Evolutionary conservation across 2,329 filamentous ascomycete genomes (phyloP).

Genomic region (Fusarium redolens): DNA sequence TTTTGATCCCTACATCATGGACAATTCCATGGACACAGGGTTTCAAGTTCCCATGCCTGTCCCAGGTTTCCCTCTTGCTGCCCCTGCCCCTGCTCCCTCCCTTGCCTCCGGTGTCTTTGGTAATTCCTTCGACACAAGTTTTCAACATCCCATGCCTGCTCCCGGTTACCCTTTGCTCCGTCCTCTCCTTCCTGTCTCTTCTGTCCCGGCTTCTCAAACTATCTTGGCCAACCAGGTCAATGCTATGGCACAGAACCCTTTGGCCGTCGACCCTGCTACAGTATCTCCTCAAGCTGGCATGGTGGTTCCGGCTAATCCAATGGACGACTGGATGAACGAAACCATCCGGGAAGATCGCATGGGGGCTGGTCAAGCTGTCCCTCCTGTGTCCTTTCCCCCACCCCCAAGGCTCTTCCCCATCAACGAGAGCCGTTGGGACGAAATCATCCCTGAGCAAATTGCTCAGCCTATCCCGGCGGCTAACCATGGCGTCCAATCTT

Average conservation of each 20-base stretch:
- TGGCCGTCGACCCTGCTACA: accelerated
- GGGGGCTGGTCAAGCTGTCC: not conserved
- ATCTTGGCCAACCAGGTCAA: not conserved
- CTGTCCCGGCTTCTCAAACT: not conserved
- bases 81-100: not conserved
- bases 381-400: accelerated
- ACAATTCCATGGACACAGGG: not conserved
- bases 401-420: accelerated
- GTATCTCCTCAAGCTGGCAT: not conserved
- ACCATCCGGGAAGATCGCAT: not conserved
- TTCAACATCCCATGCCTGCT: not conserved
- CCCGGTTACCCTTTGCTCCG: not conserved
- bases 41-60: not conserved
- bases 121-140: not conserved
- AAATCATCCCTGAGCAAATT: not conserved
- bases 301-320: not conserved
- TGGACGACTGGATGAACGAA: no score
- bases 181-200: not conserved
- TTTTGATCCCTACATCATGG: not conserved
- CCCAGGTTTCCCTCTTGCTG: not conserved
- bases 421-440: not conserved
- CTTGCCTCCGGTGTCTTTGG: not conserved
- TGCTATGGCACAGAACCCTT: not conserved
- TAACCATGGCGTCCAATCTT: not conserved
- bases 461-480: not conserved